phyloP scores from a whole-genome alignment of 305 asterid genomes.

The Plantago lanceolata region DNA sequence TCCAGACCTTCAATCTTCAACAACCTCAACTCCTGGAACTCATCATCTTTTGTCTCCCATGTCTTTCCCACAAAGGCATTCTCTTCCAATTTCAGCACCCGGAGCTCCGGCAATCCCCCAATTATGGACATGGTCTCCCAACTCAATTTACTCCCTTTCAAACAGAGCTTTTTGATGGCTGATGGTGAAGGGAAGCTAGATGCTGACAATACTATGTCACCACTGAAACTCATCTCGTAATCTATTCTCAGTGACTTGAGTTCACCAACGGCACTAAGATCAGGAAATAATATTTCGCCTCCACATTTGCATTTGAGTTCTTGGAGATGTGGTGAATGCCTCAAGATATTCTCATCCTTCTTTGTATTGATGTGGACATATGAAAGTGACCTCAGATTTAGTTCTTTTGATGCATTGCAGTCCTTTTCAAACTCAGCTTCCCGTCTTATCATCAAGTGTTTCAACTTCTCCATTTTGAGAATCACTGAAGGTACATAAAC shows the following conservation, averaged over 20 bases:
- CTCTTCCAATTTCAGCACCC: conserved; percentile 29
- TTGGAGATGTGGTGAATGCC: background rate
- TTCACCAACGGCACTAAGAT: background rate
- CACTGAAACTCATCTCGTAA: background rate
- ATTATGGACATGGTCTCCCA: conserved; percentile 5
- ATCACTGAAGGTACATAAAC: background rate
- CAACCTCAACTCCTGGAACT: conserved; percentile 25
- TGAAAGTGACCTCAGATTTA: background rate
- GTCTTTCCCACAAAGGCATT: conserved; percentile 10
- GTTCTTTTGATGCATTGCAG: background rate
- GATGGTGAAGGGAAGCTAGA: background rate
- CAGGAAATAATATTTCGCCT: background rate
- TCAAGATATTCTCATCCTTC: background rate
- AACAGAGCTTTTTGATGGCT: background rate
- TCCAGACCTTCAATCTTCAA: conserved; percentile 16
- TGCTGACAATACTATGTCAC: background rate
- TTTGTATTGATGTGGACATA: background rate
- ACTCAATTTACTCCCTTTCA: background rate
- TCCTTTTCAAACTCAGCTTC: background rate
- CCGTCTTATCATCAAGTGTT: background rate
- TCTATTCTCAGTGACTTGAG: background rate
- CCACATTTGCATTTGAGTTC: background rate
- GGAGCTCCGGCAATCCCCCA: conserved; percentile 21
- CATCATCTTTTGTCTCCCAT: conserved; percentile 18
- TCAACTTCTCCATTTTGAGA: background rate